Base-by-base conservation (phyloP, 2,329 filamentous ascomycete genomes). In the Monilinia aucupariae region DNA sequence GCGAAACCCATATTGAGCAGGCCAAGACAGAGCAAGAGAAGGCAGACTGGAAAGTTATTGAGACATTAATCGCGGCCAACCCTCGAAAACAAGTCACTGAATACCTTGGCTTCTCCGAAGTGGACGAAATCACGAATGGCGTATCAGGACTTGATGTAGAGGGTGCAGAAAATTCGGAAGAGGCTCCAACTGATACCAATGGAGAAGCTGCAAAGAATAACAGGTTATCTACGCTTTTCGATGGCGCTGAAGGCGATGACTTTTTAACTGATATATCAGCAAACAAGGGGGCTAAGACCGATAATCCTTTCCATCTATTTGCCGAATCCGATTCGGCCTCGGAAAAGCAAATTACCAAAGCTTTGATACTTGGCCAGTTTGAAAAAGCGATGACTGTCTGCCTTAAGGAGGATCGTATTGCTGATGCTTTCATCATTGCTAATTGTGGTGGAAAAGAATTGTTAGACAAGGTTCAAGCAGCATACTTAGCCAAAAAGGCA, bases 371-470 rank as follows among this genome's bases (percentile, higher is more conserved):
- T 12, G 94, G 94, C 9, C 85, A 96, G 67, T 99, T 99, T 71
- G 86, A 92, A 63, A 89, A 89, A 74, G 94, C 94, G 22, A 87
- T 96, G 64, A 90, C 96, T 63, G 85, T 96, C 59, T 96, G 92
- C 70, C 78, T 99, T 20, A 87, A 90, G 71, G 91, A 97, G 75
- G 87, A 96, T 68, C 87, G 92, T 60, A 86, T 97, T 74, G 94
- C 94, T 0, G 94, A 99, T 77, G 94, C 94, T 47, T 96, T 99
- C 77, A 91, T 99, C 80, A 93, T 99, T 73, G 94, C 96, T 53
- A 96, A 97, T 71, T 97, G 92, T 71, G 92, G 94, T 64, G 94
- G 93, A 55, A 91, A 96, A 74, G 89, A 92, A 68, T 89, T 96
- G 65, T 88, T 97, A 50, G 91, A 96, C 71, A 97, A 96, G 79